Evolutionary conservation across 441 rosid genomes (phyloP), one percentile per base, ranked within the genome.

Genomic region (Croton laevigatus): DNA sequence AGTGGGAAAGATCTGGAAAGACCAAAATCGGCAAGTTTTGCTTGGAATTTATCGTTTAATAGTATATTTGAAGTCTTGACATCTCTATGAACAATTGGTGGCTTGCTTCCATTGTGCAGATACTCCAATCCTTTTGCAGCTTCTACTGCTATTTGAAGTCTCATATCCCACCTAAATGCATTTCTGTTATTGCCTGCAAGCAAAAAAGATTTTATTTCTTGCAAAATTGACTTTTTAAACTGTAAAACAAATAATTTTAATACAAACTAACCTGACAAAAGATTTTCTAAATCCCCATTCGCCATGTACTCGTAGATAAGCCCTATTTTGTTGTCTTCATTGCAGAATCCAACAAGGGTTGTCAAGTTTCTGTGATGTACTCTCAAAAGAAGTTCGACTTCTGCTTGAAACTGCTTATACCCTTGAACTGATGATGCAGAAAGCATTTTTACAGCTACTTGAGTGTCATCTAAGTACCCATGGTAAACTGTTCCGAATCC

Each of bases 321-420:
- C 11, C 79, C 89, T 59, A 71, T 51, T 17, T 81, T 77, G 8
- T 46, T 69, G 8, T 68, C 79, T 20, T 90, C 91, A 19, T 87
- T 81, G 60, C 89, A 90, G 70, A 71, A 88, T 4, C 96, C 87
- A 7, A 90, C 54, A 3, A 83, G 78, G 16, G 78, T 45, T 46
- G 78, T 82, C 61, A 90, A 79, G 69, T 85, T 87, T 52, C 79
- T 83, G 19, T 89, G 97, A 76, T 89, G 87, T 71, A 90, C 82
- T 69, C 82, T 73, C 51, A 81, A 67, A 14, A 87, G 68, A 51
- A 87, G 82, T 52, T 83, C 79, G 4, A 80, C 83, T 75, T 79
- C 82, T 0, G 81, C 65, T 5, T 32, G 71, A 45, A 82, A 84
- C 52, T 84, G 67, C 52, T 62, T 75, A 68, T 69, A 78, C 37